phyloP scores from a whole-genome alignment of 1,139 yeast genomes.

The Sugiyamaella neomexicana region DNA sequence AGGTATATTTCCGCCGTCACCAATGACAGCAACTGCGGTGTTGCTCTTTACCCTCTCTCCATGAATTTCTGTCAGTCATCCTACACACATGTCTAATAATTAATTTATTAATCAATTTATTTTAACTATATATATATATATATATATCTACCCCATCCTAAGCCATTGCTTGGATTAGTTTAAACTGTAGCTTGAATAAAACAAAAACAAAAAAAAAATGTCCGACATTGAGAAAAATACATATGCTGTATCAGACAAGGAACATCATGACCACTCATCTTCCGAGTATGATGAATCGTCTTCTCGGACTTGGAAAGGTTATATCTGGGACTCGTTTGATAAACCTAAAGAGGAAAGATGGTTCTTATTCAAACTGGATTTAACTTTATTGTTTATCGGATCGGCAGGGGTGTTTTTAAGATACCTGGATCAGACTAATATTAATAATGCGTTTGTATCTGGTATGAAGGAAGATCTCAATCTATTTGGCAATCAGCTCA shows the following conservation, averaged over 20 bases:
- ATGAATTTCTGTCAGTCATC: too few species aligned
- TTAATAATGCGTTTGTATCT: conserved; percentile 36
- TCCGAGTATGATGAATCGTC: not conserved
- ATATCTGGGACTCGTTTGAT: conserved; percentile 38
- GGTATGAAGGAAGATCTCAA: conserved; percentile 38
- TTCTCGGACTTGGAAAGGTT: conserved; percentile 20
- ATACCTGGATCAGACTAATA: conserved; percentile 29
- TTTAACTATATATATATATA: too few species aligned
- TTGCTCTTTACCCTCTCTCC: not conserved
- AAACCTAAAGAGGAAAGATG: conserved; percentile 32
- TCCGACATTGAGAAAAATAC: not conserved
- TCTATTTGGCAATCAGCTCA: conserved; percentile 64
- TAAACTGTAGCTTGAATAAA: too few species aligned
- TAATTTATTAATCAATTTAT: too few species aligned
- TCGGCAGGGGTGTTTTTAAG: conserved; percentile 35
- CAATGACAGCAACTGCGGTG: not conserved
- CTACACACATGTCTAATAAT: too few species aligned
- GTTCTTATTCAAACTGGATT: conserved; percentile 36
- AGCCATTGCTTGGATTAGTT: too few species aligned
- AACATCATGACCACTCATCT: conserved; percentile 13
- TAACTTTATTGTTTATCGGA: conserved; percentile 30
- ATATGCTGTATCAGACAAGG: not conserved
- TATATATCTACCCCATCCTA: too few species aligned
- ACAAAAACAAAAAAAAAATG: not conserved
- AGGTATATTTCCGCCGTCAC: not conserved